A percentile compares a stretch with the other conserved stretches of the same genome.
phyloP scores from a whole-genome alignment of 1,139 yeast genomes.

The Candida sp. region DNA sequence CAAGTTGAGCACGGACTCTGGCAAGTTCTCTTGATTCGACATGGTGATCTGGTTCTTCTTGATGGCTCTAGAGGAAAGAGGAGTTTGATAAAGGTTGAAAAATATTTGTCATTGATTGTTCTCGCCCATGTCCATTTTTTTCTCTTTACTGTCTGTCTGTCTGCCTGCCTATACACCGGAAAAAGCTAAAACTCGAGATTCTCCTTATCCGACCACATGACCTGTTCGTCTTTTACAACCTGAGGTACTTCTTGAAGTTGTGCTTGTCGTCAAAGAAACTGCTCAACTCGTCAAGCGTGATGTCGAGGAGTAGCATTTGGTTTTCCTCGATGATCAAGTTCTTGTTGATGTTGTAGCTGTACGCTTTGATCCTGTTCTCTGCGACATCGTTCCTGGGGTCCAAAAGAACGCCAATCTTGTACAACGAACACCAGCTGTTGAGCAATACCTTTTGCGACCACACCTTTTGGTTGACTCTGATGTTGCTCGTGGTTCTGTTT shows the following conservation, averaged over 20 bases:
- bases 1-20: constrained; percentile 57
- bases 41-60: constrained; percentile 4
- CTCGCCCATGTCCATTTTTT: no score
- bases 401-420: constrained; percentile 38
- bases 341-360: constrained; percentile 26
- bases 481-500: constrained; percentile 29
- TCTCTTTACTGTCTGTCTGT: no score
- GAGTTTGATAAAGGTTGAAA: no score
- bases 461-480: constrained; percentile 46
- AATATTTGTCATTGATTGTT: no score
- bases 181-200: neutral
- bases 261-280: constrained; percentile 32
- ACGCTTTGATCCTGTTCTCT: neutral
- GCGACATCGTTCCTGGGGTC: constrained; percentile 21
- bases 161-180: no score
- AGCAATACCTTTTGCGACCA: constrained; percentile 55
- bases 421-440: constrained; percentile 59
- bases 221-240: constrained; percentile 19
- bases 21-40: constrained; percentile 36
- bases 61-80: neutral
- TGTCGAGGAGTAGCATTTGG: constrained; percentile 51
- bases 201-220: neutral
- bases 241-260: constrained; percentile 35
- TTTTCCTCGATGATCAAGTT: constrained; percentile 44
- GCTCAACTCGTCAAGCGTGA: constrained; percentile 48